Conservation (phyloP, 345 rosid species). For the Sonneratia caseolaris region DNA sequence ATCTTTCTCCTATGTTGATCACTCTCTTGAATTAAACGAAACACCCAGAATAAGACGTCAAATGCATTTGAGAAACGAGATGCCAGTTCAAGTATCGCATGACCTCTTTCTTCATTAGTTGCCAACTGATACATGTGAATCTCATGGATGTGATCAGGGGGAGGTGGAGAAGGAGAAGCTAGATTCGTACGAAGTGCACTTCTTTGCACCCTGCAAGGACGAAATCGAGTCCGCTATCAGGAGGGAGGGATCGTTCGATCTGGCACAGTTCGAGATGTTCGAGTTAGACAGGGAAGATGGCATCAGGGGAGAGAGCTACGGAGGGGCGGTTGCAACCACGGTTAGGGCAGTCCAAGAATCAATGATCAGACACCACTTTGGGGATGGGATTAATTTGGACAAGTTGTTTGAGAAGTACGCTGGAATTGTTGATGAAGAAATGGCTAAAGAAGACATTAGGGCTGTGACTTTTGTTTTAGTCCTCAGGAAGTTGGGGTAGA, state of each 20-base stretch:
- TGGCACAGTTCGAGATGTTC: constrained; percentile 43
- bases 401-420: constrained; percentile 48
- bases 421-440: constrained; percentile 48
- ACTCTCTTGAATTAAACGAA: too few relatives aligned
- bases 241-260: constrained; percentile 47
- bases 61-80: too few relatives aligned
- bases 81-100: too few relatives aligned
- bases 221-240: constrained; percentile 58
- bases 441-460: constrained; percentile 46
- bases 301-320: constrained; percentile 34
- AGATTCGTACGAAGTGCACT: constrained; percentile 62
- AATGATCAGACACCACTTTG: constrained; percentile 60
- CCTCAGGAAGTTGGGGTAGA: constrained; percentile 27
- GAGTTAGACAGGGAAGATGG: constrained; percentile 23
- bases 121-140: too few relatives aligned
- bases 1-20: neutral
- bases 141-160: constrained; percentile 31
- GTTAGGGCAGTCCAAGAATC: constrained; percentile 87
- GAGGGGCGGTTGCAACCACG: constrained; percentile 49
- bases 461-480: constrained; percentile 52
- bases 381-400: constrained; percentile 45
- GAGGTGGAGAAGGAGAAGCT: constrained; percentile 54
- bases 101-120: too few relatives aligned
- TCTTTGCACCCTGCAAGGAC: constrained; percentile 56
- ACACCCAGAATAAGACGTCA: too few relatives aligned